Percentiles rank a stretch among this genome's conserved stretches.
These are phyloP conservation scores for Pleurotus platypus DNA, from an alignment of 768 basidiomycete genomes.

Conservation along the genomic window DNA sequence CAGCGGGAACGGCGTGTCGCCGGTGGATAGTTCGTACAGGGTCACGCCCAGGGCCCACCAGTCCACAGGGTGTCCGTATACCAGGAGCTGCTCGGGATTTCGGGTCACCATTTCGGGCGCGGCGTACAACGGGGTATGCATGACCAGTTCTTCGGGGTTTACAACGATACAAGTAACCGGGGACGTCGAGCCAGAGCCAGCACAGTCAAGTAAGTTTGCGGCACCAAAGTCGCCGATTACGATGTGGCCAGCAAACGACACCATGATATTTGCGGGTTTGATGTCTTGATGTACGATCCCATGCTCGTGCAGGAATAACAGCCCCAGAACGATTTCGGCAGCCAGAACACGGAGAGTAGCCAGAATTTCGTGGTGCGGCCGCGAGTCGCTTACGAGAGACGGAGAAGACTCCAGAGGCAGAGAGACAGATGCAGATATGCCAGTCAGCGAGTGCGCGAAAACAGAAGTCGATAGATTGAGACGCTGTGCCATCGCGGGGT, in stretches of 20 bases:
- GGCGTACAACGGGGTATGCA: conserved; percentile 31
- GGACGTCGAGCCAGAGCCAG: conserved; percentile 2
- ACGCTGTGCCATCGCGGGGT: conserved; percentile 23
- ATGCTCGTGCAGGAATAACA: conserved; percentile 45
- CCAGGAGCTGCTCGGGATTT: conserved; percentile 19
- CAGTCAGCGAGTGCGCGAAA: neutral
- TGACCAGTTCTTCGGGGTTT: conserved; percentile 19
- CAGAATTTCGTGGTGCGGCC: conserved; percentile 9
- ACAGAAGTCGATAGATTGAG: conserved; percentile 15
- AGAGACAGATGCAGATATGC: conserved; percentile 11
- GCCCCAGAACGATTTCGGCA: conserved; percentile 29
- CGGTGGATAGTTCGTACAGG: conserved; percentile 28
- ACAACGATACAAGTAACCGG: conserved; percentile 15
- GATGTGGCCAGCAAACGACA: conserved; percentile 41
- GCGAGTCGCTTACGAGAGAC: conserved; percentile 4
- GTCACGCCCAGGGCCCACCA: conserved; percentile 34
- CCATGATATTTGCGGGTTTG: conserved; percentile 63
- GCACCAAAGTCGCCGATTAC: conserved; percentile 67
- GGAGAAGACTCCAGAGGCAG: conserved; percentile 8
- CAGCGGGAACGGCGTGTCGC: conserved; percentile 17
- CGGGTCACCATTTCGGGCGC: conserved; percentile 29
- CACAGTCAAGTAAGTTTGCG: conserved; percentile 27
- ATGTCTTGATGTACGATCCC: conserved; percentile 71
- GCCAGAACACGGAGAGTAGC: conserved; percentile 24
- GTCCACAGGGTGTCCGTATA: conserved; percentile 29